phyloP scores from a whole-genome alignment of 768 basidiomycete genomes.

The Strobilomyces echinocephalus region DNA sequence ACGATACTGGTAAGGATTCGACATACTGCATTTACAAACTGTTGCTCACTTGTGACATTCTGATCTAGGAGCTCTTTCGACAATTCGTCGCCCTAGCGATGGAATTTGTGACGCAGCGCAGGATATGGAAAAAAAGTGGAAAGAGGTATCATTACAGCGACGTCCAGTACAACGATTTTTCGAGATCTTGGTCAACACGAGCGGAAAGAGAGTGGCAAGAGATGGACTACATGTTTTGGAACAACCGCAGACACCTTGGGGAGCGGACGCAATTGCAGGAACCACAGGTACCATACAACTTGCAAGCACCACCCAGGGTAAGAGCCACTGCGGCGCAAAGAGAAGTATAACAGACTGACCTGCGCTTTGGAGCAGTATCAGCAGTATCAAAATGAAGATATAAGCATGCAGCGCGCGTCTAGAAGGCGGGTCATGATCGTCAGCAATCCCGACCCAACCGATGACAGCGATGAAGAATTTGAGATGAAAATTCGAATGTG shows the following conservation, averaged over 20 bases:
- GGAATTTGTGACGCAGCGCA: slow-evolving; percentile 20
- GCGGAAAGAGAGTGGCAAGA: slow-evolving; percentile 24
- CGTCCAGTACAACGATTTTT: slow-evolving; percentile 18
- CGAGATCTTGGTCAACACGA: slow-evolving; percentile 24
- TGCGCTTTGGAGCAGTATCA: slow-evolving; percentile 8
- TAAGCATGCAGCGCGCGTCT: slow-evolving; percentile 14
- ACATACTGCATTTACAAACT: slow-evolving; percentile 7
- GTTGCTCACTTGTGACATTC: slow-evolving; percentile 15
- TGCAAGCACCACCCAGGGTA: slow-evolving; percentile 20
- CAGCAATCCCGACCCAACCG: slow-evolving; percentile 26
- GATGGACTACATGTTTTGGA: slow-evolving; percentile 22
- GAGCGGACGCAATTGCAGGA: slow-evolving; percentile 6
- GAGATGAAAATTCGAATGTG: slow-evolving; percentile 14
- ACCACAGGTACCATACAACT: slow-evolving; percentile 2
- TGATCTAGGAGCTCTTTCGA: slow-evolving; percentile 20
- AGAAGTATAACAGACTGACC: slow-evolving; percentile 5
- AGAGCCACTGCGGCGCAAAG: neutral
- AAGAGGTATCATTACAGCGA: slow-evolving; percentile 10
- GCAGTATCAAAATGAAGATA: slow-evolving; percentile 10
- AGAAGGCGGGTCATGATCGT: slow-evolving; percentile 28
- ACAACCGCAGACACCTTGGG: slow-evolving; percentile 8
- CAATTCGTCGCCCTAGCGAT: slow-evolving; percentile 21
- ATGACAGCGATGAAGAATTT: slow-evolving; percentile 26
- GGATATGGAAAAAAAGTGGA: slow-evolving; percentile 12
- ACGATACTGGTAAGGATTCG: slow-evolving; percentile 26